Percentiles rank a stretch among this genome's conserved stretches.
phyloP scores from a whole-genome alignment of 2,329 filamentous ascomycete species.

The Hyphodiscus sp. region DNA sequence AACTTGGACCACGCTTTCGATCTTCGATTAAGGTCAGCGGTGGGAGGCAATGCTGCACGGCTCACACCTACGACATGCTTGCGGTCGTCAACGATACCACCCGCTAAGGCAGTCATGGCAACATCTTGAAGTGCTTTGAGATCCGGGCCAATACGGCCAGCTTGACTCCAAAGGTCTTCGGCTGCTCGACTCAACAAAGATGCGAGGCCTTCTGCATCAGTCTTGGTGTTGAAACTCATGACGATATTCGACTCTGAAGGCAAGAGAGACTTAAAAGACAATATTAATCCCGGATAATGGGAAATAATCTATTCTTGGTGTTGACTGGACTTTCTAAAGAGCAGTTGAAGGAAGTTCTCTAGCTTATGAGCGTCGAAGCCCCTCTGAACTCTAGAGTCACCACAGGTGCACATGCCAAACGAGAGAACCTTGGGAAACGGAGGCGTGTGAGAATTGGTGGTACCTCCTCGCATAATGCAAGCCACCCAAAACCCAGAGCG shows the following conservation, averaged over 20 bases:
- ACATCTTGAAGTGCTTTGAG: neutral
- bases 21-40: neutral
- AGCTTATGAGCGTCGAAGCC: too few relatives aligned
- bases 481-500: too few relatives aligned
- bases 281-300: too few relatives aligned
- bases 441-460: too few relatives aligned
- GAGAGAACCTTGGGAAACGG: too few relatives aligned
- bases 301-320: too few relatives aligned
- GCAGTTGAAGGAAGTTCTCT: too few relatives aligned
- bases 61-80: neutral
- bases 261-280: too few relatives aligned
- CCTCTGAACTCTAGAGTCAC: too few relatives aligned
- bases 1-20: conserved; percentile 59
- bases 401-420: too few relatives aligned
- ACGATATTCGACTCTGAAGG: neutral
- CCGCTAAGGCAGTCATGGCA: neutral
- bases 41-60: neutral
- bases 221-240: neutral
- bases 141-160: neutral
- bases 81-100: neutral
- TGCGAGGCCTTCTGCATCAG: neutral
- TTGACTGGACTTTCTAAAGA: too few relatives aligned
- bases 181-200: neutral
- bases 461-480: too few relatives aligned
- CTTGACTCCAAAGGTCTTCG: neutral